These are phyloP conservation scores for Cercophora newfieldiana DNA, from an alignment of 495 filamentous ascomycete species.

Conservation along the genomic window DNA sequence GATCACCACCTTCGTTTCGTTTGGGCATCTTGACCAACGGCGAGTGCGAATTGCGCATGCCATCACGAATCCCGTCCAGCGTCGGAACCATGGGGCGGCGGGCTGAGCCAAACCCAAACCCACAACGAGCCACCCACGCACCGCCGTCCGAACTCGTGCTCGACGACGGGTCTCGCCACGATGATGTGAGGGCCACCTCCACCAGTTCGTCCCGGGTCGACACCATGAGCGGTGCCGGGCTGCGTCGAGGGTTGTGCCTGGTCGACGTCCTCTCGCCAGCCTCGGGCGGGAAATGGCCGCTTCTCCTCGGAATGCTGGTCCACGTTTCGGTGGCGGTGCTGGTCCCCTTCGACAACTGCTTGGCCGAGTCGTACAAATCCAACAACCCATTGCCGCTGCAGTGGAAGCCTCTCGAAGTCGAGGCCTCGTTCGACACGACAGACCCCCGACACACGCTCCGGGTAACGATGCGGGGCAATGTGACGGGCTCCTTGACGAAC, in stretches of 20 bases:
- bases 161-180: background rate
- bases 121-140: background rate
- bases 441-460: constrained; percentile 65
- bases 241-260: background rate
- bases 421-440: constrained; percentile 67
- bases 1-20: background rate
- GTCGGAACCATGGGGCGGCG: background rate
- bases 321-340: constrained; percentile 54
- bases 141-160: background rate
- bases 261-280: background rate
- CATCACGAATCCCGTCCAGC: background rate
- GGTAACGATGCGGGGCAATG: constrained; percentile 87
- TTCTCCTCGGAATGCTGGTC: constrained; percentile 31
- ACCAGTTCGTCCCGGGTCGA: background rate
- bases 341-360: constrained; percentile 82
- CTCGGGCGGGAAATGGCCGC: constrained; percentile 8
- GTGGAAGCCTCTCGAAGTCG: constrained; percentile 71
- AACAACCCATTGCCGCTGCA: constrained; percentile 60
- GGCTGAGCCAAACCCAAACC: too few relatives aligned
- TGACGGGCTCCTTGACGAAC: constrained; percentile 60
- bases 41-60: background rate
- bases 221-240: background rate
- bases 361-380: constrained; percentile 58
- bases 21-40: background rate
- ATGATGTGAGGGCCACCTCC: background rate